phyloP scores from a whole-genome alignment of 2,329 filamentous ascomycete species.

The Diaporthe capsici region DNA sequence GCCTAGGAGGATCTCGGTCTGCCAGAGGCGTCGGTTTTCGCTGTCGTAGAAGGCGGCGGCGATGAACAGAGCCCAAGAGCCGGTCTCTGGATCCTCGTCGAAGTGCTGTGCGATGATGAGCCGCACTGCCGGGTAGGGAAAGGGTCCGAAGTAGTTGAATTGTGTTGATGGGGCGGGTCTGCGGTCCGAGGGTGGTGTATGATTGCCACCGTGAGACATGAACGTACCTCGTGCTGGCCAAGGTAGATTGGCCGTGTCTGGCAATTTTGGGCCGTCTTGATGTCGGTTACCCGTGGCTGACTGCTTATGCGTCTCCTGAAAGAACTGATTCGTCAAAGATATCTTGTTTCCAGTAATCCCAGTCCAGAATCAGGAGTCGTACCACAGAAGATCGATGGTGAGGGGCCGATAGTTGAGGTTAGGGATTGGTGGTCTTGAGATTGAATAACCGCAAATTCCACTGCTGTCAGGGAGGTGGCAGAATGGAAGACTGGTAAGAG shows the following conservation, averaged over 20 bases:
- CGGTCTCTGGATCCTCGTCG: conserved; percentile 45
- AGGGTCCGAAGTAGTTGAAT: neutral
- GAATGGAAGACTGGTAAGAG: neutral
- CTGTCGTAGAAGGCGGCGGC: conserved; percentile 52
- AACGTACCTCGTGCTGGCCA: neutral
- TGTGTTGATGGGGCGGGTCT: neutral
- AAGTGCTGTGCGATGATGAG: conserved; percentile 48
- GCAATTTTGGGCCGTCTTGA: neutral
- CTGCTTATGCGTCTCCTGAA: neutral
- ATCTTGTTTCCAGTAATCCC: neutral
- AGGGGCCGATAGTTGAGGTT: too few species aligned
- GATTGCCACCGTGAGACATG: neutral
- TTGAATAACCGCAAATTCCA: neutral
- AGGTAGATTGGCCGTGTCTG: neutral
- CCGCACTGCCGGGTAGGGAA: conserved; percentile 43
- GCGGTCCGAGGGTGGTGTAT: conserved; percentile 7
- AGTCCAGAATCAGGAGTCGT: neutral
- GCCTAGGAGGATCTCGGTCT: conserved; percentile 50
- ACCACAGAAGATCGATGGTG: neutral
- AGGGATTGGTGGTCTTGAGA: neutral
- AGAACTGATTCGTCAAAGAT: too few species aligned
- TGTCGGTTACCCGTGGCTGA: neutral
- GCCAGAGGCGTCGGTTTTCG: conserved; percentile 49
- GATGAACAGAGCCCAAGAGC: conserved; percentile 51
- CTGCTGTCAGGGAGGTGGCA: neutral